phyloP scores from a whole-genome alignment of 2,329 filamentous ascomycete species.

The Madurella fahalii region DNA sequence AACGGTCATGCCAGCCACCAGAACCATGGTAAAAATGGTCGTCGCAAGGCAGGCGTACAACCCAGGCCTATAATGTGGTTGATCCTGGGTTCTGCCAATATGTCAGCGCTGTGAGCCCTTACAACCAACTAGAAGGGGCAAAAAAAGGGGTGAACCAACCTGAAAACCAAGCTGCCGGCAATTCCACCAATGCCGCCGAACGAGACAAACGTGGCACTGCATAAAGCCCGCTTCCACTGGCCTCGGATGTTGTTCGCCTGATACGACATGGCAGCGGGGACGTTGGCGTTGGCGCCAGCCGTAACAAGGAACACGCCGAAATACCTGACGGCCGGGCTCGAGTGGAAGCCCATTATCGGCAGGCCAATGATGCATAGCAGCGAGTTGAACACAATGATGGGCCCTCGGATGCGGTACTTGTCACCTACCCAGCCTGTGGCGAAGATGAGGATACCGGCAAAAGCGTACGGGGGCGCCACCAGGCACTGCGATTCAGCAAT shows the following conservation, averaged over 20 bases:
- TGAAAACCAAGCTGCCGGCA: conserved; percentile 67
- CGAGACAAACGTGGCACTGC: conserved; percentile 69
- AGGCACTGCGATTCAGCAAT: conserved; percentile 65
- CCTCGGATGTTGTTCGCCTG: conserved; percentile 86
- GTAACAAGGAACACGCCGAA: conserved; percentile 74
- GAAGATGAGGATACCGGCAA: conserved; percentile 62
- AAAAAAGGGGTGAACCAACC: conserved; percentile 32
- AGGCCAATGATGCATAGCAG: conserved; percentile 64
- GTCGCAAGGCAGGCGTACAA: conserved; percentile 53
- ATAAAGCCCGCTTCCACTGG: conserved; percentile 83
- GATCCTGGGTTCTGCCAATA: conserved; percentile 39
- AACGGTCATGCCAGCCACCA: conserved; percentile 41
- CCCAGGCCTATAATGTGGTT: conserved; percentile 50
- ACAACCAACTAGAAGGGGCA: background rate
- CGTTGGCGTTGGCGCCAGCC: conserved; percentile 71
- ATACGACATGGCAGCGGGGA: conserved; percentile 71
- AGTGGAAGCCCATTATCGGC: conserved; percentile 66
- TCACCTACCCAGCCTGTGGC: conserved; percentile 60
- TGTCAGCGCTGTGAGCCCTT: background rate
- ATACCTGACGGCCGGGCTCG: conserved; percentile 56
- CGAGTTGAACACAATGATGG: conserved; percentile 63
- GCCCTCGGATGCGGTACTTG: conserved; percentile 61
- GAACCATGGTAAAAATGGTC: conserved; percentile 41
- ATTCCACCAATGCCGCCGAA: conserved; percentile 78
- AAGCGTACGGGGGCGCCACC: conserved; percentile 63